Conservation (phyloP, 768 basidiomycete genomes). For the Lentinula edodes region DNA sequence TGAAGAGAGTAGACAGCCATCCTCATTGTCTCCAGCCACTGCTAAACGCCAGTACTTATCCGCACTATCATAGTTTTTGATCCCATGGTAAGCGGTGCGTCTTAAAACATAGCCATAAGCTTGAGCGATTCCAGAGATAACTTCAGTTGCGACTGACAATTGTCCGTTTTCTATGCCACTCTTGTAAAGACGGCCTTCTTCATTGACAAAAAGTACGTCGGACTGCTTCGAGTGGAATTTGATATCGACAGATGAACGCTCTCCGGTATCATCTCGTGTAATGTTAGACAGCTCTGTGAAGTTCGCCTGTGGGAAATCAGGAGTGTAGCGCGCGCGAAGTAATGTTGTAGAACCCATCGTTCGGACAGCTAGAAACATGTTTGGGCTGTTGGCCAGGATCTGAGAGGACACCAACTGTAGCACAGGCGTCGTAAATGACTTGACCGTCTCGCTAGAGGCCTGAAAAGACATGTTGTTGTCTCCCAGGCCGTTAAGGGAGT, state of each 20-base stretch:
- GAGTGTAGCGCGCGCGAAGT: constrained; percentile 21
- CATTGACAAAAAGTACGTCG: constrained; percentile 40
- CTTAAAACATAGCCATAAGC: constrained; percentile 15
- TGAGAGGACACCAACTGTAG: constrained; percentile 47
- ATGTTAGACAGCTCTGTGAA: constrained; percentile 32
- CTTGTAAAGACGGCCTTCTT: constrained; percentile 45
- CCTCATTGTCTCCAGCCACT: constrained; percentile 19
- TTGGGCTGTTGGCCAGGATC: background rate
- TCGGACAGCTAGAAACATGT: constrained; percentile 16
- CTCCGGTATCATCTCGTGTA: constrained; percentile 33
- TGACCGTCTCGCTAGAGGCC: constrained; percentile 34
- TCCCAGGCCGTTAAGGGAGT: constrained; percentile 27
- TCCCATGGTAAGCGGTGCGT: constrained; percentile 8
- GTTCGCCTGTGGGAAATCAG: constrained; percentile 7
- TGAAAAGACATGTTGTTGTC: constrained; percentile 22
- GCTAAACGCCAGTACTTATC: constrained; percentile 52
- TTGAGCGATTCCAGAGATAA: background rate
- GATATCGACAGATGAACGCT: constrained; percentile 41
- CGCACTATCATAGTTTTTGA: constrained; percentile 5
- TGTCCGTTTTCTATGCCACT: constrained; percentile 31
- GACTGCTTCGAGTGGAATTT: constrained; percentile 25
- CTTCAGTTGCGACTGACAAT: constrained; percentile 31
- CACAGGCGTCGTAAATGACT: constrained; percentile 62
- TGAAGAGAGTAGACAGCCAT: constrained; percentile 44
- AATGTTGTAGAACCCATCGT: constrained; percentile 37